Base-by-base conservation (phyloP, 2,329 filamentous ascomycete species). In the Gliomastix tumulicola region DNA sequence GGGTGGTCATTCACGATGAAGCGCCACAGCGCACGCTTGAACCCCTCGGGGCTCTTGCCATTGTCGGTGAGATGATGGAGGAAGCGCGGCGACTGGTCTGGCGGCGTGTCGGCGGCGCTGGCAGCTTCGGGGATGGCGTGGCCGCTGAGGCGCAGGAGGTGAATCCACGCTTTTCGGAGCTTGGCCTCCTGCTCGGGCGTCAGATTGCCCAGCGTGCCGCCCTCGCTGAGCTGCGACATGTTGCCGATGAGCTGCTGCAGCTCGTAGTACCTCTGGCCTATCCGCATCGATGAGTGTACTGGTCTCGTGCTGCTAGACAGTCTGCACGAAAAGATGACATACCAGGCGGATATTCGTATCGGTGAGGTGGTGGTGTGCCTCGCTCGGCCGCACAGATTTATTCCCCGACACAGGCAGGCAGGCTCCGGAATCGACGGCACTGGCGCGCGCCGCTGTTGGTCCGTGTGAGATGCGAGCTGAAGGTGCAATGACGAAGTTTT, bases 1-100 rank as follows among this genome's bases (percentile, higher is more conserved):
- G 63, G 62, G 35, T 66, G 49, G 21, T 66, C 54, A 11, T 50
- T 39, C 20, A 57, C 30, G 34, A 51, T 38, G 37, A 37, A 41
- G 12, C 40, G 13, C 41, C 41, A 42, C 4, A 42, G 21, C 10
- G n/a, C 19, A 22, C 30, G 30, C 7, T 20, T 23, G 27, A 39
- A 38, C 4, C n/a, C n/a, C 6, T 25, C 28, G n/a, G 41, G 35
- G 6, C 25, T 11, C 17, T 28, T 45, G 9, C 25, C 49, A 17
- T 28, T 45, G 9, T 30, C 49, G 50, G n/a, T 50, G 54, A 9
- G 48, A 47, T 5, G 53, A 49, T 19, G 54, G 49, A 12, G 50
- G 39, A 37, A 34, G 20, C 32, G 12, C n/a, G 31, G 19, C 13
- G 23, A 40, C 34, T 21, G 16, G 31, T 36, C 34, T 7, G 28